Evolutionary conservation across 164 flowering plant species (phyloP).

Genomic region (Stephania yunnanensis): DNA sequence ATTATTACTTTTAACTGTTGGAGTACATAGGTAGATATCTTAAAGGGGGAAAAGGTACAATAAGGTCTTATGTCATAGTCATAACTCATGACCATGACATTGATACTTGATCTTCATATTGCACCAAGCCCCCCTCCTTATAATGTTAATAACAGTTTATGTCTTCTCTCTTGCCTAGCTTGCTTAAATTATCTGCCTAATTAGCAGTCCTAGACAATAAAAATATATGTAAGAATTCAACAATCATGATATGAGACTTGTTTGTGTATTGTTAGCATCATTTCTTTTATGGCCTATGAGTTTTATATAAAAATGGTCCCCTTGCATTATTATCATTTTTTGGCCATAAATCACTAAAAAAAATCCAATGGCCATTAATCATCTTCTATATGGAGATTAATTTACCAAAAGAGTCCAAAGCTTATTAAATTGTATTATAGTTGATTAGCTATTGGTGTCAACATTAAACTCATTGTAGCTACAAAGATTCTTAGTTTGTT

Average conservation of each 20-base stretch:
- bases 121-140: background rate
- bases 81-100: background rate
- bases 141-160: background rate
- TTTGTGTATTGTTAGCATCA: background rate
- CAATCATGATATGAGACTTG: background rate
- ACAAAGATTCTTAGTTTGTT: background rate
- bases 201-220: background rate
- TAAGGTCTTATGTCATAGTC: conserved; percentile 1
- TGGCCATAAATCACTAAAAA: background rate
- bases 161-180: background rate
- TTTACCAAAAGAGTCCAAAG: background rate
- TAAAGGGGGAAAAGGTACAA: background rate
- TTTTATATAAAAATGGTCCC: background rate
- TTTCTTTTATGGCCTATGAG: background rate
- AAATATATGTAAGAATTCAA: background rate
- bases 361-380: background rate
- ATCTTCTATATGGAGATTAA: background rate
- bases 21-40: background rate
- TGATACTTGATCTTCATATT: background rate
- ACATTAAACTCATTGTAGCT: too few species aligned
- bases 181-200: background rate
- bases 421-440: background rate
- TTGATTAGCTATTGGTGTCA: background rate
- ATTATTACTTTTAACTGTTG: background rate
- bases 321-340: background rate